Base-by-base conservation (phyloP, 495 filamentous ascomycete genomes). In the Evernia prunastri region DNA sequence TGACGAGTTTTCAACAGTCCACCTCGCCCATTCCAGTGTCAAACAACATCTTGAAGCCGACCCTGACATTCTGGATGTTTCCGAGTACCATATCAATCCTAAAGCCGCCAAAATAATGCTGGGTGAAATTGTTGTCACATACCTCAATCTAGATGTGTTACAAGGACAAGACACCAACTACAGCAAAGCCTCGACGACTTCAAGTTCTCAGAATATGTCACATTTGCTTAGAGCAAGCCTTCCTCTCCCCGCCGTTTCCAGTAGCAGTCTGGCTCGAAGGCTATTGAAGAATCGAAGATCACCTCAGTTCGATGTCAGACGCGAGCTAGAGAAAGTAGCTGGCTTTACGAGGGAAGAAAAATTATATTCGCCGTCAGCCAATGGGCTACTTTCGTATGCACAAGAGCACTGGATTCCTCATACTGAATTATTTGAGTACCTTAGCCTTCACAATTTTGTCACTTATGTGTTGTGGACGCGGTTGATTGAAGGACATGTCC, bases 1-100 rank as follows among this genome's bases (percentile, higher is more conserved):
- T n/a, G 67, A 65, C 20, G 66, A 68, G 2, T 45, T 67, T 6
- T 57, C 58, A 42, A 64, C 57, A 7, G 29, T 70, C 15, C 66
- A 57, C 15, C 64, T 70, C 25, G 64, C 67, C 13, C 69, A 70
- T 57, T 56, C 54, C 35, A 68, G 66, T 27, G 67, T 69, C 58
- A 61, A 58, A 58, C 67, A 70, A 43, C 67, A 69, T 47, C 58
- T 67, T 18, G 37, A 63, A 7, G 58, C 58, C 1, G 4, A 12
- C 18, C 27, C 33, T 31, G 42, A 18, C 15, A 12, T 23, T 36
- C 18, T 9, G 2, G 35, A 17, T 17, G 37, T 65, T 35, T 61
- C 9, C 58, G 62, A 56, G 64, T 70, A 58, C 42, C 42, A 29
- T 54, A 33, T 56, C 1, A 11, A 1, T 20, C n/a, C 18, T 17